Base-by-base conservation (phyloP, 225 moss, liverwort and hornwort genomes). In the Takakia lepidozioides region DNA sequence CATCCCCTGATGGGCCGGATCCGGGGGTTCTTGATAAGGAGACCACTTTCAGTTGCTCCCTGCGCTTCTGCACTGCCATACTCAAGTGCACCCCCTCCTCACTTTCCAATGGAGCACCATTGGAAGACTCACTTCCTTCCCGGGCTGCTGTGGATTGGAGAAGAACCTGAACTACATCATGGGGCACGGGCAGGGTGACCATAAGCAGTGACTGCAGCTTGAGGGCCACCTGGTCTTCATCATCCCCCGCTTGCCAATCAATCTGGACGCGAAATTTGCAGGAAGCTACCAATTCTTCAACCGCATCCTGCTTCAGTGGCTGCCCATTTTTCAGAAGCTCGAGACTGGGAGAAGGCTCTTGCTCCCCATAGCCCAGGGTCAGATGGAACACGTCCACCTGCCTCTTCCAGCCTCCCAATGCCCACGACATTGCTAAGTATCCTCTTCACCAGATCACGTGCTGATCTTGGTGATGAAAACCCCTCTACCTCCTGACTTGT, bases 121-220 rank as follows among this genome's bases (percentile, higher is more conserved):
- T 46, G 23, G 22, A 38, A 19, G 21, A 18, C 2, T 25, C 30
- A 40, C 40, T 38, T 56, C 59, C 24, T 59, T 32, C 53, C 32
- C 11, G 32, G 15, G 48, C 57, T 35, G 63, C 56, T 43, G 58
- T 24, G 25, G 70, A 62, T 51, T 57, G 56, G 45, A 98, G 58
- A 43, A 38, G 67, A 32, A 91, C 74, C 35, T 72, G 65, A 60
- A 99, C 69, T 72, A 87, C 91, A 49, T 99, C 98, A 41, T 83
- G 83, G 17, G 98, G 87, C 35, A 70, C 62, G 10, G 98, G 91
- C 26, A 99, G 66, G 25, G 87, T 99, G 61, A 99, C 85, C 98
- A 99, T 99, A 38, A 99, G 87, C 74, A 85, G 91, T 23, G 98
- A 99, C 58, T 99, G 91, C 25, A 99, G 91, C 68, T 88, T 99